A percentile compares a stretch with the other conserved stretches of the same genome.
phyloP scores from a whole-genome alignment of 2,329 filamentous ascomycete genomes.

The Simplicillium aogashimaense region DNA sequence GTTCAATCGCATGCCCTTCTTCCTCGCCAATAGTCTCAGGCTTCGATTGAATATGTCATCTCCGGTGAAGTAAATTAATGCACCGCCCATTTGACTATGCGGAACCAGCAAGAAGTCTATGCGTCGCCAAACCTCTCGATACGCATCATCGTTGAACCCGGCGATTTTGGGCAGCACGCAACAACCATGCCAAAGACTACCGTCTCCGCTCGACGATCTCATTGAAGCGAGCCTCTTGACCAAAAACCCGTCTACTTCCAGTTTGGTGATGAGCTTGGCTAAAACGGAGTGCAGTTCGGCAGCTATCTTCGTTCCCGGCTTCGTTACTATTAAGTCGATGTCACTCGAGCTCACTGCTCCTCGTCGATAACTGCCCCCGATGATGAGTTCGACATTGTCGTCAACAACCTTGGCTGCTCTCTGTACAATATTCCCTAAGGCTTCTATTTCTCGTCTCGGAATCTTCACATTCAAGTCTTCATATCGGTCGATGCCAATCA shows the following conservation, averaged over 20 bases:
- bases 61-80: conserved; percentile 89
- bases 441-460: conserved; percentile 63
- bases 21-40: conserved; percentile 67
- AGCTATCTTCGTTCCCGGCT: conserved; percentile 41
- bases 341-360: conserved; percentile 68
- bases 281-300: conserved; percentile 53
- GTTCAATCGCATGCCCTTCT: conserved; percentile 76
- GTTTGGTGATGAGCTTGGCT: conserved; percentile 47
- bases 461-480: conserved; percentile 72
- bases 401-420: conserved; percentile 51
- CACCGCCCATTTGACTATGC: conserved; percentile 67
- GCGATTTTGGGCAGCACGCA: conserved; percentile 51
- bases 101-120: conserved; percentile 83
- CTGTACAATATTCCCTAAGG: conserved; percentile 56
- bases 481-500: conserved; percentile 69
- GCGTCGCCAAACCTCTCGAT: conserved; percentile 56
- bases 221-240: conserved; percentile 55
- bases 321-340: conserved; percentile 78
- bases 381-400: conserved; percentile 53
- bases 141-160: conserved; percentile 20
- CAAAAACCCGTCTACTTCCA: conserved; percentile 57
- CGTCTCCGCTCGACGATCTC: conserved; percentile 22
- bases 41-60: conserved; percentile 93
- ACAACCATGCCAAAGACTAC: conserved; percentile 83
- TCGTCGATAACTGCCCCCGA: conserved; percentile 78